Base-by-base conservation (phyloP, 2,329 filamentous ascomycete genomes). In the Ophiocordyceps australis region DNA sequence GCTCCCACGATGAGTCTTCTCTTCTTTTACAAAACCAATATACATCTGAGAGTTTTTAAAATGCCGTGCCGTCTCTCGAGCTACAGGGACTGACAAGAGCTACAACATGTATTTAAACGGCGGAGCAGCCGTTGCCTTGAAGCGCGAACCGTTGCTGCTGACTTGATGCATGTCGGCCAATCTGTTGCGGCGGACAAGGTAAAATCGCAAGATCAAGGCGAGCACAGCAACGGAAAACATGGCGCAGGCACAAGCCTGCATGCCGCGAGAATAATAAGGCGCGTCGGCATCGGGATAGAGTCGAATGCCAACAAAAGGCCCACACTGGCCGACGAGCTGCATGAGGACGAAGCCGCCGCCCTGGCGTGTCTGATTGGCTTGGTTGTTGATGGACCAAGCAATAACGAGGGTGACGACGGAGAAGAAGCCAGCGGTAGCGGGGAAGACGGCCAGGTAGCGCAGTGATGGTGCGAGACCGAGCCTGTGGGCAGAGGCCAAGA, bases 381-480 rank as follows among this genome's bases (percentile, higher is more conserved):
- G 79, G 47, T 92, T 93, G 43, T 92, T 91, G 41, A 93, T 67
- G 19, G 68, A 80, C 83, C 83, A 93, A 2, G 80, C 76, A 29
- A 93, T 78, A 36, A 85, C 75, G 17, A 92, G 62, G 0, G 81
- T 82, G 30, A 92, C 77, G 13, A 81, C 76, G 31, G 67, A 73
- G 57, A 92, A 86, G 50, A 92, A 89, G 4, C 83, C 83, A 1
- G 71, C 56, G 3, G 74, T 66, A 3, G 83, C 81, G 0, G 80
- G 81, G 44, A 76, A 92, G 7, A 92, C 62, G 29, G 73, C 77
- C 5, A 74, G 38, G 41, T 93, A 93, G 12, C 81, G 63, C 20
- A 65, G 33, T 23, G 47, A 61, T 25, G 54, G 40, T 4, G 55
- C 42, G 14, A 67, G 45, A 12, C 45, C 32, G 11, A 60, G 42